Evolutionary conservation across 768 basidiomycete species (phyloP).

Genomic region (Serendipita indica): DNA sequence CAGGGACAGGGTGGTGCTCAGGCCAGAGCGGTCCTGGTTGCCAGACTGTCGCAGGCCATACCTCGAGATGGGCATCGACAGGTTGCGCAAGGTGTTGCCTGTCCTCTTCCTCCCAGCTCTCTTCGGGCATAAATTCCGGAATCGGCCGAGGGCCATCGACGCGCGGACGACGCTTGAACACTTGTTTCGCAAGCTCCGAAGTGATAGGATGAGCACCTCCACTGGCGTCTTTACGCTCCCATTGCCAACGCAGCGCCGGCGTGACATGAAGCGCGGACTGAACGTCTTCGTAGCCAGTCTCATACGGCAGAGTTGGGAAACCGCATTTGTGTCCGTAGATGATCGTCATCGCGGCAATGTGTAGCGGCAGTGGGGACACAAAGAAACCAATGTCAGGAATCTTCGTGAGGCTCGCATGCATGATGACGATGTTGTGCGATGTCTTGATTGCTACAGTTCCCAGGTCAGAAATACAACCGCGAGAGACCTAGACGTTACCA

Average conservation of each 20-base stretch:
- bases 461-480: not conserved
- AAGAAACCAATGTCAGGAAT: conserved; percentile 83
- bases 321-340: conserved; percentile 75
- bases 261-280: conserved; percentile 82
- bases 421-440: conserved; percentile 73
- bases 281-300: conserved; percentile 63
- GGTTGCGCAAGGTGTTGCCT: not conserved
- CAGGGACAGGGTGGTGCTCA: not conserved
- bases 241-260: conserved; percentile 80
- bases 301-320: conserved; percentile 46
- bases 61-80: not conserved
- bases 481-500: conserved; percentile 32
- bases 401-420: conserved; percentile 69
- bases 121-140: not conserved
- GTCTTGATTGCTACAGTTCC: conserved; percentile 52
- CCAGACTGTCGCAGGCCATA: not conserved
- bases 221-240: conserved; percentile 71
- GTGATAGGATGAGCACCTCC: conserved; percentile 67
- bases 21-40: not conserved
- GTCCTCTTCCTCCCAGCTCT: conserved; percentile 2
- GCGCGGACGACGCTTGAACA: conserved; percentile 56
- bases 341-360: conserved; percentile 85
- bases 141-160: not conserved
- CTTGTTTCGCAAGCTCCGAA: conserved; percentile 63
- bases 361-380: conserved; percentile 74